phyloP scores from a whole-genome alignment of 495 filamentous ascomycete species.

The Penicillium steckii region DNA sequence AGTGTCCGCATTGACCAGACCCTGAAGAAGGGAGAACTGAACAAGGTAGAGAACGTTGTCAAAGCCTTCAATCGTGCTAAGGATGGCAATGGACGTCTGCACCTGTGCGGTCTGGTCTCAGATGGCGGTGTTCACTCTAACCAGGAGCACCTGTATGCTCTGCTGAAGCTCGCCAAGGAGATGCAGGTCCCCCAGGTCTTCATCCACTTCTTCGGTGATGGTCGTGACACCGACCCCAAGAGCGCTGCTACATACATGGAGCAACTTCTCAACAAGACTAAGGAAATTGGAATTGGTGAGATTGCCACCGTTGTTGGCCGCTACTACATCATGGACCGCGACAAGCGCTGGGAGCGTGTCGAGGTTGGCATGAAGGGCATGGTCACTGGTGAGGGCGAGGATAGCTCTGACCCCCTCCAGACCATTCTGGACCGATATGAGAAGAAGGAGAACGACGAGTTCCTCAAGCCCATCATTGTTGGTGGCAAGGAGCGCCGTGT shows the following conservation, averaged over 20 bases:
- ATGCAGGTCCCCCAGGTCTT: conserved; percentile 83
- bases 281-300: conserved; percentile 82
- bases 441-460: conserved; percentile 90
- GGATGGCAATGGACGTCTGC: conserved; percentile 85
- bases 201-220: conserved; percentile 99
- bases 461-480: conserved; percentile 96
- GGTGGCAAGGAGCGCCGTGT: conserved; percentile 80
- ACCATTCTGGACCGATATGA: conserved; percentile 86
- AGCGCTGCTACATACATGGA: conserved; percentile 83
- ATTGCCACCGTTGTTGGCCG: conserved; percentile 93
- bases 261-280: conserved; percentile 69
- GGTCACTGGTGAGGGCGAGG: conserved; percentile 80
- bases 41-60: conserved; percentile 73
- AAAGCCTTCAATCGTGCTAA: conserved; percentile 79
- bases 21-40: conserved; percentile 83
- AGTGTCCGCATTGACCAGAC: conserved; percentile 96
- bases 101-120: conserved; percentile 85
- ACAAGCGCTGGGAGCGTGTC: conserved; percentile 97
- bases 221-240: conserved; percentile 96
- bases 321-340: conserved; percentile 99
- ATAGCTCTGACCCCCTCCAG: conserved; percentile 77
- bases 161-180: conserved; percentile 86
- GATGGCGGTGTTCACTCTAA: conserved; percentile 97
- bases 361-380: conserved; percentile 87
- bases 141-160: conserved; percentile 84